A percentile compares a stretch with the other conserved stretches of the same genome.
phyloP scores from a whole-genome alignment of 345 rosid genomes.

The Mallotus nudiflorus region DNA sequence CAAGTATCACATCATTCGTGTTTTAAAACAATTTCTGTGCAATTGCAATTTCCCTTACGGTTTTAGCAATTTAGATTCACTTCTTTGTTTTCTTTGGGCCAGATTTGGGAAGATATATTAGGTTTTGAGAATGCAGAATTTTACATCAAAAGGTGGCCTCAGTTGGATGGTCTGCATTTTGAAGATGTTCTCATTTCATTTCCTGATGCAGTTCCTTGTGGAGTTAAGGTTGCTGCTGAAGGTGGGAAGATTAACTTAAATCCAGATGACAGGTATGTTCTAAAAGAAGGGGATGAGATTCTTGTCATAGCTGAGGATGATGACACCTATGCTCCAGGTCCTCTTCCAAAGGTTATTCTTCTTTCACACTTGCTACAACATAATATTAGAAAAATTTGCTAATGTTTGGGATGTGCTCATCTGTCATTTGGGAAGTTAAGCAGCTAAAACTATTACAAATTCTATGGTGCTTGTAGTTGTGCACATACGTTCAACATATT shows the following conservation, averaged over 20 bases:
- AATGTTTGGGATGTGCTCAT: neutral
- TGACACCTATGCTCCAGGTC: conserved; percentile 85
- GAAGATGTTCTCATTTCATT: conserved; percentile 78
- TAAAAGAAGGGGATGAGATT: conserved; percentile 81
- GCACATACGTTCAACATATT: neutral
- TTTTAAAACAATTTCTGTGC: neutral
- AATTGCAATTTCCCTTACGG: neutral
- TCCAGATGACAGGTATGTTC: conserved; percentile 68
- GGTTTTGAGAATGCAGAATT: conserved; percentile 91
- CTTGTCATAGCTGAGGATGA: conserved; percentile 98
- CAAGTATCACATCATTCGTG: neutral
- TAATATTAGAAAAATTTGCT: neutral
- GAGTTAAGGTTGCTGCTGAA: conserved; percentile 79
- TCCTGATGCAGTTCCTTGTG: conserved; percentile 88
- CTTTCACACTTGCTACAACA: conserved; percentile 20
- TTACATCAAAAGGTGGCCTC: conserved; percentile 90
- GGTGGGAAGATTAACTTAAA: conserved; percentile 72
- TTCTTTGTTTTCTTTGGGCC: conserved; percentile 15
- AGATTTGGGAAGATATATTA: conserved; percentile 97
- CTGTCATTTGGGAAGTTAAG: conserved; percentile 8
- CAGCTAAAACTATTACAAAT: neutral
- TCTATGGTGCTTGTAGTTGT: neutral
- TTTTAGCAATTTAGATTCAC: neutral
- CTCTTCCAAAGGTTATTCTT: conserved; percentile 68
- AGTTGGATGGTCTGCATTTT: conserved; percentile 67